These are phyloP conservation scores for Cryptococcus sp. DNA, from an alignment of 1,284 basidiomycete species.

Conservation along the genomic window DNA sequence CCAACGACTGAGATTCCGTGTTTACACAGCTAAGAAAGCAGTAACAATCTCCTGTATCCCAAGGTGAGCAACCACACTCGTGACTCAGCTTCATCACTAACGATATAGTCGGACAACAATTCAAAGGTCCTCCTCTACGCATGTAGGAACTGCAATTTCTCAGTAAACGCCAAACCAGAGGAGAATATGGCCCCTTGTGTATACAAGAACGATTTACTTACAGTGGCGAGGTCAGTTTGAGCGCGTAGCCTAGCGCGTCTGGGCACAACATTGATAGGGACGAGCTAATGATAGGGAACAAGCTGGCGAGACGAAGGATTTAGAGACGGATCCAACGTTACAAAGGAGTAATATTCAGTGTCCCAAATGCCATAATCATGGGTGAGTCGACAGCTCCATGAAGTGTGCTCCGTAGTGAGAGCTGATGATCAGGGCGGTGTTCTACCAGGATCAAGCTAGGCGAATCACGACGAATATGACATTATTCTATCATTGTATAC, in stretches of 20 bases:
- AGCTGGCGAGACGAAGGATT: constrained; percentile 82
- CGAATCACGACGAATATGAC: constrained; percentile 76
- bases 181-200: constrained; percentile 72
- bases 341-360: constrained; percentile 48
- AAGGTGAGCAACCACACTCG: constrained; percentile 42
- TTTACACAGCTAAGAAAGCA: constrained; percentile 14
- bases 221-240: constrained; percentile 75
- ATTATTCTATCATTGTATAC: constrained; percentile 85
- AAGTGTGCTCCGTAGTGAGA: background rate
- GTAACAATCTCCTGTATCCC: constrained; percentile 90
- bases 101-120: constrained; percentile 69
- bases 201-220: constrained; percentile 89
- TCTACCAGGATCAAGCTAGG: constrained; percentile 92
- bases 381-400: constrained; percentile 26
- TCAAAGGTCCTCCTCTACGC: constrained; percentile 85
- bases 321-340: constrained; percentile 87
- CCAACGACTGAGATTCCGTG: background rate
- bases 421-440: constrained; percentile 63
- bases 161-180: constrained; percentile 61
- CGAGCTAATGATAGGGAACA: constrained; percentile 72
- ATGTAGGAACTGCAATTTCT: constrained; percentile 87
- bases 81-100: background rate
- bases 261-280: background rate
- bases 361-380: constrained; percentile 44
- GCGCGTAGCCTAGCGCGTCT: background rate